Base-by-base conservation (phyloP, 2,329 filamentous ascomycete species). In the Hymenoscyphus fraxineus region DNA sequence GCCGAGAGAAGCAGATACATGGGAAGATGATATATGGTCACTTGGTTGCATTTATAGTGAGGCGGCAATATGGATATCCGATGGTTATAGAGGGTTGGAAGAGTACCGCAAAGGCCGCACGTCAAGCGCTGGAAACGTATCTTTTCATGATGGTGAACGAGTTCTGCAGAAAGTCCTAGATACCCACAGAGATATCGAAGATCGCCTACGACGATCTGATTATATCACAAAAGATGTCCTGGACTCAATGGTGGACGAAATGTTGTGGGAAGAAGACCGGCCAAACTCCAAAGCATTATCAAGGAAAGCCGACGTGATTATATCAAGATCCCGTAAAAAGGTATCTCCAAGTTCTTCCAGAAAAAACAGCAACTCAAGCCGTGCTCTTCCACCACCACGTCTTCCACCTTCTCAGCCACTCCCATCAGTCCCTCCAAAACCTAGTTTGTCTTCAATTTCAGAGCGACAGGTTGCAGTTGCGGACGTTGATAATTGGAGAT, bases 11-110 rank as follows among this genome's bases (percentile, higher is more conserved):
- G 7, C 16, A 66, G 57, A 51, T 39, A 66, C 41, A 22, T 65
- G 60, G 59, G 61, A 63, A 32, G 66, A 66, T 22, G 76, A 77
- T 65, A 73, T 76, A 10, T 77, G 75, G 75, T 75, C 74, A 6
- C 65, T 77, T 38, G 74, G 71, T 6, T 74, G 74, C 64, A 69
- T 77, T 6, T 74, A 68, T 51, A 77, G 75, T 60, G 75, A 77
- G 61, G 70, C 71, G n/a, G 72, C 69, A 0, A 64, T 70, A 13
- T 73, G 72, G 72, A 67, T 76, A 4, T 69, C 70, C 0, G 67
- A 72, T 44, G 73, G 72, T 15, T 69, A 70, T 35, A 66, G 69
- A 41, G 64, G 65, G 22, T 9, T 72, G 1, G 19, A 57, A 9
- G 64, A 70, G 38, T 70, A 72, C 51, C 67, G 64, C n/a, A 47